These are phyloP conservation scores for Hemileccinum rubropunctum DNA, from an alignment of 768 basidiomycete species.

Conservation along the genomic window DNA sequence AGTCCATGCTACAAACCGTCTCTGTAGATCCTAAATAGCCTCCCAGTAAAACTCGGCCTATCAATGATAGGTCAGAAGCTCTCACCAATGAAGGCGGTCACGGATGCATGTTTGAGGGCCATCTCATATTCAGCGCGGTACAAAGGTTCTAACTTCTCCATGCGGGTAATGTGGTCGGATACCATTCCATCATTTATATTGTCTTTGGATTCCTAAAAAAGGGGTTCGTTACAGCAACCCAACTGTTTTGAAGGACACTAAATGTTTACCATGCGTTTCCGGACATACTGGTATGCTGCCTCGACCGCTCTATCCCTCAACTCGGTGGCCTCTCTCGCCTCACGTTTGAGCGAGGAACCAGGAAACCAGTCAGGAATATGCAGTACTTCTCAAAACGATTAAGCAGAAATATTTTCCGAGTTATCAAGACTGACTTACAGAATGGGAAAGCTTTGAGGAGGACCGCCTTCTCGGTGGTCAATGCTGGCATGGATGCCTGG, in stretches of 20 bases:
- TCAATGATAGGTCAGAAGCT: background rate
- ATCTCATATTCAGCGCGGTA: slow-evolving; percentile 1
- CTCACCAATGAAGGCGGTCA: slow-evolving; percentile 13
- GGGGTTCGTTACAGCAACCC: background rate
- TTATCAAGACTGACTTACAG: slow-evolving; percentile 2
- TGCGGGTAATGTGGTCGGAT: slow-evolving; percentile 11
- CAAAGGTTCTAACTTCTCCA: slow-evolving; percentile 13
- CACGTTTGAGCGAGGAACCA: slow-evolving; percentile 35
- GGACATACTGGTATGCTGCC: slow-evolving; percentile 24
- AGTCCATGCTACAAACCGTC: slow-evolving; percentile 1
- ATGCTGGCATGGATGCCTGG: background rate
- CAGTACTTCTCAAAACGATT: slow-evolving; percentile 1
- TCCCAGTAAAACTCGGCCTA: background rate
- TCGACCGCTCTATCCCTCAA: slow-evolving; percentile 5
- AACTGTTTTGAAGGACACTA: background rate
- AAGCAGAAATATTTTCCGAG: background rate
- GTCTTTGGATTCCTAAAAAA: background rate
- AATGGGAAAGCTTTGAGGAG: slow-evolving; percentile 13
- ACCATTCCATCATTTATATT: slow-evolving; percentile 7
- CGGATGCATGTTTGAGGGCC: slow-evolving; percentile 8
- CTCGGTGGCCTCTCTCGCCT: slow-evolving; percentile 16
- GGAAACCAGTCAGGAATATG: slow-evolving; percentile 36
- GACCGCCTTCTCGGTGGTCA: slow-evolving; percentile 4
- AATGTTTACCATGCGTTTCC: slow-evolving; percentile 27
- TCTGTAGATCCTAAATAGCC: slow-evolving; percentile 4